Evolutionary conservation across 2,329 filamentous ascomycete species (phyloP).

Genomic region (Aspergillus sp.): DNA sequence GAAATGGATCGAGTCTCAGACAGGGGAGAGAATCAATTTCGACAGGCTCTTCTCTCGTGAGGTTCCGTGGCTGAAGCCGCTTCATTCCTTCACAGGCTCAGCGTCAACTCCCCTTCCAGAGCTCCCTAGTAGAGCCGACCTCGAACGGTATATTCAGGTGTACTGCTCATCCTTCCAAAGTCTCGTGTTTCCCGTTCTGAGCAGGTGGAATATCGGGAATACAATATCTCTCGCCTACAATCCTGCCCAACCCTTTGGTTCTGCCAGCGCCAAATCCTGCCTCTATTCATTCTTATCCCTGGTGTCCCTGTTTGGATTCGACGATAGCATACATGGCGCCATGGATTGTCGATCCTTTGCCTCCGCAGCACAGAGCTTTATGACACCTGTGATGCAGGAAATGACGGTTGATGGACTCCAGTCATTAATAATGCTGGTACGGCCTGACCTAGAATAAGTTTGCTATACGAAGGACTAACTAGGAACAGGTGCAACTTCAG

Average conservation of each 20-base stretch:
- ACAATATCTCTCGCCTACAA: conserved; percentile 7
- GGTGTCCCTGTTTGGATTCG: neutral
- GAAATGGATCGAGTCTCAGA: conserved; percentile 3
- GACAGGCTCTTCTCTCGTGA: neutral
- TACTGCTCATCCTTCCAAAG: neutral
- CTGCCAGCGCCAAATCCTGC: conserved; percentile 6
- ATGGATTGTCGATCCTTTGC: conserved; percentile 15
- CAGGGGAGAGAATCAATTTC: neutral
- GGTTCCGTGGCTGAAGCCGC: neutral
- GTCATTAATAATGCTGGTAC: neutral
- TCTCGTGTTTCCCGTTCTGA: neutral
- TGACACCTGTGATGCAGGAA: conserved; percentile 11
- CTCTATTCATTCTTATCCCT: conserved; percentile 7
- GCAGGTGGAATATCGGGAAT: neutral
- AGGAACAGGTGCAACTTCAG: conserved; percentile 11
- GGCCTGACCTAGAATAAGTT: neutral
- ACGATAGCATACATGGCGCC: neutral
- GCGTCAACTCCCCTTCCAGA: neutral
- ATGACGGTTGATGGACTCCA: conserved; percentile 8
- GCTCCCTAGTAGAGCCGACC: neutral
- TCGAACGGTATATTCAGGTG: neutral
- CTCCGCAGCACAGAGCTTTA: conserved; percentile 5
- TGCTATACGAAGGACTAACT: no score
- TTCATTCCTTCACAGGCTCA: neutral
- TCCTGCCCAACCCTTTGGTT: neutral